These are phyloP conservation scores for Zymoseptoria ardabiliae DNA, from an alignment of 2,329 filamentous ascomycete species.

Conservation along the genomic window DNA sequence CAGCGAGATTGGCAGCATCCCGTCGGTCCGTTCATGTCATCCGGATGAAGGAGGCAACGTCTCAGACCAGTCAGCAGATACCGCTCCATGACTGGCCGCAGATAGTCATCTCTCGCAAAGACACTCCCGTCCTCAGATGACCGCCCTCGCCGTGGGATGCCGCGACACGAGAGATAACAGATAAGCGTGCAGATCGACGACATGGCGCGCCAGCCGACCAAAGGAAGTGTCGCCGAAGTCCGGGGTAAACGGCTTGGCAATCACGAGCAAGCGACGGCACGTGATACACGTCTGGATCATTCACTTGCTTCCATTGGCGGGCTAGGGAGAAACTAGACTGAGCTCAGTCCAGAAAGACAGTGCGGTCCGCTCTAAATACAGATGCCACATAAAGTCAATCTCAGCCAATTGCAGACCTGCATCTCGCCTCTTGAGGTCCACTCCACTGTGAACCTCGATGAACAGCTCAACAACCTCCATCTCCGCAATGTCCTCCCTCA, in stretches of 20 bases:
- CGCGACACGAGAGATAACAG: neutral
- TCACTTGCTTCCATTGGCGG: no score
- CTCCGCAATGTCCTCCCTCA: neutral
- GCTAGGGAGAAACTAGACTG: no score
- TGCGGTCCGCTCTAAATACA: no score
- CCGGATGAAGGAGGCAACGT: neutral
- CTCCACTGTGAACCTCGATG: no score
- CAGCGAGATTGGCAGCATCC: neutral
- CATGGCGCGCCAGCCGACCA: neutral
- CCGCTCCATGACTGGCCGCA: neutral
- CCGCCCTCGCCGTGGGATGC: neutral
- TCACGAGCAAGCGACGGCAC: no score
- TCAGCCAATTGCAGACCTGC: no score
- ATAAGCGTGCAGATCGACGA: neutral
- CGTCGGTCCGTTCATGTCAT: neutral
- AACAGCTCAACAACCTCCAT: no score
- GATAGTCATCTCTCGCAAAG: neutral
- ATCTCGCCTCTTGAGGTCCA: no score
- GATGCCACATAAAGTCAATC: no score
- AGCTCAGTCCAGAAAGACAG: no score
- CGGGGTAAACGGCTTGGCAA: no score
- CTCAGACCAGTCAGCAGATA: neutral
- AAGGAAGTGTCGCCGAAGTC: neutral
- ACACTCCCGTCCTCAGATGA: neutral
- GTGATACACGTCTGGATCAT: no score